Conservation (phyloP, 2,329 filamentous ascomycete species). For the Penicillium carneum region DNA sequence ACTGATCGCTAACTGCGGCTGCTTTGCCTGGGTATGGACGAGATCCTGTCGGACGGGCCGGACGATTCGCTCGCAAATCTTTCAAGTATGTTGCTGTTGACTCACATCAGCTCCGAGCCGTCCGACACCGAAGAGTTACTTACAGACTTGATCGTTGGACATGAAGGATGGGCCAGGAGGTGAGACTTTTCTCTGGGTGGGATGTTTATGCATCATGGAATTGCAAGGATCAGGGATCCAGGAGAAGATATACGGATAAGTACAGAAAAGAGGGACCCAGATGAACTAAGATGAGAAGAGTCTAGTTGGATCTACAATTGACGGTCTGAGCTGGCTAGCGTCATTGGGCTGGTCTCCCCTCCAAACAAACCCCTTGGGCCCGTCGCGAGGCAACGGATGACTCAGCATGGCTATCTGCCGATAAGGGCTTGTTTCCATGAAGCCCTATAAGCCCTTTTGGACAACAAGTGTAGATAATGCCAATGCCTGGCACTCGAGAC, state of each 20-base stretch:
- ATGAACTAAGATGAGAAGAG: slow-evolving; percentile 22
- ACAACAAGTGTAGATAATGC: neutral
- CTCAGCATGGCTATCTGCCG: neutral
- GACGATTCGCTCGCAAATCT: slow-evolving; percentile 65
- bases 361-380: slow-evolving; percentile 35
- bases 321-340: slow-evolving; percentile 24
- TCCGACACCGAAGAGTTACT: slow-evolving; percentile 31
- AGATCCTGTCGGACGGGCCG: slow-evolving; percentile 65
- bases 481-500: too few relatives aligned
- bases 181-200: slow-evolving; percentile 53
- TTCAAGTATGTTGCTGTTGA: slow-evolving; percentile 64
- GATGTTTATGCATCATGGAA: slow-evolving; percentile 50
- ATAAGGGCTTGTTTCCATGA: slow-evolving; percentile 22
- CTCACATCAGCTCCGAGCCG: slow-evolving; percentile 20
- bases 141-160: slow-evolving; percentile 57
- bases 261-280: slow-evolving; percentile 12
- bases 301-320: slow-evolving; percentile 21
- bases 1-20: slow-evolving; percentile 34
- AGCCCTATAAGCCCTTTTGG: slow-evolving; percentile 9
- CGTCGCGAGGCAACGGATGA: slow-evolving; percentile 36
- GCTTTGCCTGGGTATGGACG: slow-evolving; percentile 64
- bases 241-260: slow-evolving; percentile 14
- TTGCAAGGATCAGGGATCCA: slow-evolving; percentile 22
- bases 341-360: slow-evolving; percentile 17
- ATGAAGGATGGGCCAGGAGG: slow-evolving; percentile 57